Conservation (phyloP, 495 filamentous ascomycete species). For the Melanomma pulvis-pyrius region DNA sequence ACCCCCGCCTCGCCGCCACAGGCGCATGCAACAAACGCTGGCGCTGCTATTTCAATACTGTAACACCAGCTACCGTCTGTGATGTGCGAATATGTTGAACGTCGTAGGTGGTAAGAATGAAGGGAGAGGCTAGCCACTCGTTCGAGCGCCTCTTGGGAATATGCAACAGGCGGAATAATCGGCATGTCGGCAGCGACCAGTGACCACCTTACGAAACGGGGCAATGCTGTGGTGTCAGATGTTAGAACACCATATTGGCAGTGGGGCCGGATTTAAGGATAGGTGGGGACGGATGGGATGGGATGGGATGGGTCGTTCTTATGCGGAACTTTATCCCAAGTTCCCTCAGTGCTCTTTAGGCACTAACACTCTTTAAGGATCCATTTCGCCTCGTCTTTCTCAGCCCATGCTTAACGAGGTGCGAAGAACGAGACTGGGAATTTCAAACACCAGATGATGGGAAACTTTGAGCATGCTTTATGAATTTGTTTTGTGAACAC, state of each 20-base stretch:
- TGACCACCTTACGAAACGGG: not conserved
- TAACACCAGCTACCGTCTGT: too few relatives aligned
- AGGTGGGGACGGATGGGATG: not conserved
- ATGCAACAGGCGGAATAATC: not conserved
- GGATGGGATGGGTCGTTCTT: not conserved
- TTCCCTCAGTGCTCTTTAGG: not conserved
- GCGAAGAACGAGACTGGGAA: not conserved
- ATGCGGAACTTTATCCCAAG: not conserved
- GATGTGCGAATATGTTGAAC: too few relatives aligned
- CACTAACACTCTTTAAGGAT: not conserved
- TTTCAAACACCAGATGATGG: not conserved
- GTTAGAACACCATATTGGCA: not conserved
- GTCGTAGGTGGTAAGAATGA: not conserved
- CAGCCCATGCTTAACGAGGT: not conserved
- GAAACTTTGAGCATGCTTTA: not conserved
- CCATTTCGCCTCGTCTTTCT: not conserved
- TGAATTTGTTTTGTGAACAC: not conserved
- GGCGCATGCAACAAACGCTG: too few relatives aligned
- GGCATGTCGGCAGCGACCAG: not conserved
- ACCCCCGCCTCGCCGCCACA: too few relatives aligned
- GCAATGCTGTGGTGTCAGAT: not conserved
- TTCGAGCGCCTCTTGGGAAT: not conserved
- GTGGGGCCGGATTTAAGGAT: not conserved
- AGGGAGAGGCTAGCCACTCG: not conserved
- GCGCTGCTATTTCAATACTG: too few relatives aligned